Evolutionary conservation across 1,139 yeast species (phyloP).

Genomic region (Taphrina sp.): DNA sequence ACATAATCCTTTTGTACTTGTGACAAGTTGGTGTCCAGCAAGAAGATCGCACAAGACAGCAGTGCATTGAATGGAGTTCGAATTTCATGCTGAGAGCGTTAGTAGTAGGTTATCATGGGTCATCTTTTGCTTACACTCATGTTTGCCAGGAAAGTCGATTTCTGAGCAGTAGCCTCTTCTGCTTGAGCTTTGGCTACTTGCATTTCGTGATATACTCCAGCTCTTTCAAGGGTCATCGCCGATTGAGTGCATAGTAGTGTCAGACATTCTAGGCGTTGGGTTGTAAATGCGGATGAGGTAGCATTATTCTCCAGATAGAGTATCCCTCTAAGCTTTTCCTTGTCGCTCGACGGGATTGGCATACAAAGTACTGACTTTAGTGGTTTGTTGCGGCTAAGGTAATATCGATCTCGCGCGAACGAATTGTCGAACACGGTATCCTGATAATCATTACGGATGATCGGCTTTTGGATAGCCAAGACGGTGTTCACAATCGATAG

Average conservation of each 20-base stretch:
- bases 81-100: slow-evolving; percentile 81
- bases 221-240: slow-evolving; percentile 38
- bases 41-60: slow-evolving; percentile 85
- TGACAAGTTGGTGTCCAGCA: slow-evolving; percentile 71
- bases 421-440: slow-evolving; percentile 8
- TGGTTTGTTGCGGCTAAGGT: slow-evolving; percentile 19
- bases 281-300: slow-evolving; percentile 33
- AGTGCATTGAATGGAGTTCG: slow-evolving; percentile 91
- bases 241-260: slow-evolving; percentile 36
- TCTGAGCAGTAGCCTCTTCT: slow-evolving; percentile 46
- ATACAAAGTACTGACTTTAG: slow-evolving; percentile 36
- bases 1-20: slow-evolving; percentile 79
- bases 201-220: slow-evolving; percentile 42
- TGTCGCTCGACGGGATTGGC: slow-evolving; percentile 35
- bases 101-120: neutral
- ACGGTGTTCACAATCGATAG: slow-evolving; percentile 13
- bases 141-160: slow-evolving; percentile 77
- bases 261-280: slow-evolving; percentile 34
- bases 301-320: slow-evolving; percentile 37
- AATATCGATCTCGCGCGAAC: slow-evolving; percentile 19
- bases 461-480: slow-evolving; percentile 6
- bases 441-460: slow-evolving; percentile 7
- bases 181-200: slow-evolving; percentile 40
- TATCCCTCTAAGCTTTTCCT: slow-evolving; percentile 30
- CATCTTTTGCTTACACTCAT: slow-evolving; percentile 3